phyloP scores from a whole-genome alignment of 768 basidiomycete species.

The Rhodotorula toruloides region DNA sequence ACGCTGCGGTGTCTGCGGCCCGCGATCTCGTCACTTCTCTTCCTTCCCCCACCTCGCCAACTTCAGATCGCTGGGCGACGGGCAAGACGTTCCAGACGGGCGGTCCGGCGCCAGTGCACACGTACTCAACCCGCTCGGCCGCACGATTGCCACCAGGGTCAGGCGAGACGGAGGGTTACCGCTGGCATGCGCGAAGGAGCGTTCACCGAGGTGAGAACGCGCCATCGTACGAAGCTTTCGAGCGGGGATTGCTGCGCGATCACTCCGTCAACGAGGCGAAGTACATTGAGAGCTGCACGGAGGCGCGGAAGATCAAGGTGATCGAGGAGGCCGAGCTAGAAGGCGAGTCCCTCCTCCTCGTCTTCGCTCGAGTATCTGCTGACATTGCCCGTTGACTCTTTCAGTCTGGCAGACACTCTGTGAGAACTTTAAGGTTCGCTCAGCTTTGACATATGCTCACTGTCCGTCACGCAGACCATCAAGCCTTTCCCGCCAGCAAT shows the following conservation, averaged over 20 bases:
- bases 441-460: background rate
- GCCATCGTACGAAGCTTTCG: conserved; percentile 19
- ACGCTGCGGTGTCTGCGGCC: background rate
- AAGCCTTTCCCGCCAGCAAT: conserved; percentile 41
- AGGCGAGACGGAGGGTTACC: background rate
- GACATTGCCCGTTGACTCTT: background rate
- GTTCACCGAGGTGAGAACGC: background rate
- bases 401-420: conserved; percentile 29
- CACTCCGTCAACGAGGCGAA: conserved; percentile 44
- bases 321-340: conserved; percentile 44
- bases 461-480: conserved; percentile 32
- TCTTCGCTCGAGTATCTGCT: conserved; percentile 23
- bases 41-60: background rate
- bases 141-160: background rate
- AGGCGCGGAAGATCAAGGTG: conserved; percentile 42
- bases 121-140: background rate
- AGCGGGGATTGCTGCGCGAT: conserved; percentile 17
- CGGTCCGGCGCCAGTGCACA: background rate
- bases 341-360: background rate
- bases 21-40: background rate
- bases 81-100: background rate
- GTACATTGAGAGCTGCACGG: conserved; percentile 45
- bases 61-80: background rate
- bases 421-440: background rate
- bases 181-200: conserved; percentile 19